phyloP scores from a whole-genome alignment of 73 alveolate genomes.

The Paraurostyla sp. region DNA sequence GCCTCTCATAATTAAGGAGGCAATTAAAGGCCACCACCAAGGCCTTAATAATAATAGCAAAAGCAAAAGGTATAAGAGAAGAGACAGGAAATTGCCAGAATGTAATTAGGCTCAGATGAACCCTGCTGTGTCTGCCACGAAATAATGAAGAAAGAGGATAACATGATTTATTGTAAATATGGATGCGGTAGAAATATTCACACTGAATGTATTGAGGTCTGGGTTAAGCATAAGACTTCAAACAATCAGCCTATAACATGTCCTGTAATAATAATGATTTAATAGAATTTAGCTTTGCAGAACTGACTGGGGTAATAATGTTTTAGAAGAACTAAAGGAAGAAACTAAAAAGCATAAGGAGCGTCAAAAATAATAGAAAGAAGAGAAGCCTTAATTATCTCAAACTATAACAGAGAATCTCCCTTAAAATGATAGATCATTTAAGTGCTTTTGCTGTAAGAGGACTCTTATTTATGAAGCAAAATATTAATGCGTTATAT shows the following conservation, averaged over 20 bases:
- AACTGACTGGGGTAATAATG: conserved; percentile 75
- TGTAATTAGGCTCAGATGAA: conserved; percentile 61
- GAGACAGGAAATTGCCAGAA: conserved; percentile 46
- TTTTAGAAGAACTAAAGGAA: conserved; percentile 63
- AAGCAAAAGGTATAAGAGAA: not conserved
- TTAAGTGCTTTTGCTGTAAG: conserved; percentile 72
- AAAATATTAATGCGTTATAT: conserved; percentile 57
- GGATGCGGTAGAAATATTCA: conserved; percentile 78
- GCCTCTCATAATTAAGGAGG: too few species aligned
- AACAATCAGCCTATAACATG: conserved; percentile 59
- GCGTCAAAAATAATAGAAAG: not conserved
- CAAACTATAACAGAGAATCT: not conserved
- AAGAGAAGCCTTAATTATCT: not conserved
- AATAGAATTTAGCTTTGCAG: conserved; percentile 55
- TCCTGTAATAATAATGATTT: conserved; percentile 46
- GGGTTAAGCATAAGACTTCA: conserved; percentile 66
- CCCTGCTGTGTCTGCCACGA: conserved; percentile 75
- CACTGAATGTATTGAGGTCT: conserved; percentile 68
- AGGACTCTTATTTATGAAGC: conserved; percentile 63
- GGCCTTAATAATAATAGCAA: too few species aligned
- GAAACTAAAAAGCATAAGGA: conserved; percentile 42
- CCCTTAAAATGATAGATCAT: conserved; percentile 63
- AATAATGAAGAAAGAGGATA: conserved; percentile 49
- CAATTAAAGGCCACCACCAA: too few species aligned
- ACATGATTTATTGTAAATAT: conserved; percentile 66